Evolutionary conservation across 257 asterid species (phyloP).

Genomic region (Asclepias syriaca): DNA sequence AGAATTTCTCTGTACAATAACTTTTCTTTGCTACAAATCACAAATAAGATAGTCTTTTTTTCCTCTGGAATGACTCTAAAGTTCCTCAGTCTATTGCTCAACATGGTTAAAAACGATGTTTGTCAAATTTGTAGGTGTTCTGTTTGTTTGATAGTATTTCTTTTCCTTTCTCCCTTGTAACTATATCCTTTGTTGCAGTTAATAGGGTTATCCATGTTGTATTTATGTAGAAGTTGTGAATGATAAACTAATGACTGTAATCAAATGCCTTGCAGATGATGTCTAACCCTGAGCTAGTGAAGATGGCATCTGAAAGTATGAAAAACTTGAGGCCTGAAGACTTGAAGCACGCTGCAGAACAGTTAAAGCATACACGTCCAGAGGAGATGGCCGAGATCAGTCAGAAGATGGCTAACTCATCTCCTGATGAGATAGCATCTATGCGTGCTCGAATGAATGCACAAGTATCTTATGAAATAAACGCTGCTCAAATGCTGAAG

Average conservation of each 20-base stretch:
- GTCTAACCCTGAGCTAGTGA: constrained; percentile 92
- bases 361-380: constrained; percentile 84
- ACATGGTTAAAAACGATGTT: background rate
- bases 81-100: background rate
- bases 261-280: constrained; percentile 60
- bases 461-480: constrained; percentile 70
- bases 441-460: constrained; percentile 77
- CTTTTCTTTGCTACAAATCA: background rate
- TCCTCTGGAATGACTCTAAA: background rate
- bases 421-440: constrained; percentile 83
- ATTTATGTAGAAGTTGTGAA: background rate
- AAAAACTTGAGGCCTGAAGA: constrained; percentile 85
- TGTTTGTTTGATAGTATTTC: background rate
- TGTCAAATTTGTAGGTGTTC: background rate
- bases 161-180: background rate
- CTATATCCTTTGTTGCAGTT: background rate
- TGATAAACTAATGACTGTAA: background rate
- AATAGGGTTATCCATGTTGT: background rate
- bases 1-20: background rate
- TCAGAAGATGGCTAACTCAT: constrained; percentile 85
- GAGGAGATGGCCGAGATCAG: constrained; percentile 90
- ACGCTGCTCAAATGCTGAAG: constrained; percentile 82
- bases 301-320: constrained; percentile 97
- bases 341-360: constrained; percentile 80
- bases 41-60: background rate